Evolutionary conservation across 768 basidiomycete species (phyloP), one percentile per base, ranked within the genome.

Genomic region (Brasilioporus rufonigricans): DNA sequence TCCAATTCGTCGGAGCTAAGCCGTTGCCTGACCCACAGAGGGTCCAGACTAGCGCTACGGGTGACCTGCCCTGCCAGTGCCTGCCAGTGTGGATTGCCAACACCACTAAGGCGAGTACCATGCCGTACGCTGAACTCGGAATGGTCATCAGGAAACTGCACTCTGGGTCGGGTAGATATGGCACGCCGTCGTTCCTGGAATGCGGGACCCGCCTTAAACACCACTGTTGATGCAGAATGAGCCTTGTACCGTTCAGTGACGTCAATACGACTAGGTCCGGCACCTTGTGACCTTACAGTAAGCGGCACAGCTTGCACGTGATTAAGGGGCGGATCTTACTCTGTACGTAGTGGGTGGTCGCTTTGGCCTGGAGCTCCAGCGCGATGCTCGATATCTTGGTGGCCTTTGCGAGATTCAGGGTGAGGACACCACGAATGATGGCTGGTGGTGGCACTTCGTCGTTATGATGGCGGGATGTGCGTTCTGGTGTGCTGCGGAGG

Each of bases 351-450:
- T 84, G 80, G 5, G 86, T 89, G 23, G 77, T 73, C 3, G 86
- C 77, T 55, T 77, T 87, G 3, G 90, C 94, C 43, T 84, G 76
- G 21, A 99, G 73, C 67, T 86, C 83, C 36, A 97, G 76, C 52
- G 87, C 86, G 53, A 99, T 94, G 63, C 85, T 89, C 31, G 88
- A 86, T 60, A 99, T 86, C 68, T 85, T 85, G 50, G 85, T 93
- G 1, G 93, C 85, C 67, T 96, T 96, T 29, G 76, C 74, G 38
- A 89, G 71, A 14, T 74, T 77, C 54, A 91, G 73, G 2, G 81
- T 83, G 52, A 90, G 75, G 5, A 89, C 71, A 11, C 88, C 88
- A 45, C 88, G 74, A 13, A 91, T 73, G 64, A 85, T 71, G 18
- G 86, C 80, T 0, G 85, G 82, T 4, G 88, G 82, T 2, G 80